Evolutionary conservation across 2,329 filamentous ascomycete genomes (phyloP).

Genomic region (Claviceps purpurea): DNA sequence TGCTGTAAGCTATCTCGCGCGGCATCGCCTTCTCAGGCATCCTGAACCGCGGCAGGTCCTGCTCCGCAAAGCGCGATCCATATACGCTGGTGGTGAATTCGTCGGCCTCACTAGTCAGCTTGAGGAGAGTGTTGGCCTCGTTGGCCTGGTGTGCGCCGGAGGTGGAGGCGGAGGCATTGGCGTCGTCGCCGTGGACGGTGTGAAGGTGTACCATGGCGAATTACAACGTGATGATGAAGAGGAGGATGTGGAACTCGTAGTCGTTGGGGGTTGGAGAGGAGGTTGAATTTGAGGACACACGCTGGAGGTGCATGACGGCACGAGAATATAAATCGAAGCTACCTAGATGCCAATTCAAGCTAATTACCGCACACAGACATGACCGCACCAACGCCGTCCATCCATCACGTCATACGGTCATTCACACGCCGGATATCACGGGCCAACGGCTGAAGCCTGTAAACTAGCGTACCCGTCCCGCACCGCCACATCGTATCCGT

Average conservation of each 20-base stretch:
- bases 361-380: no score
- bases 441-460: no score
- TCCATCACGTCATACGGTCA: no score
- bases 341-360: no score
- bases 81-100: constrained; percentile 71
- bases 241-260: neutral
- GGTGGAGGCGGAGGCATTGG: neutral
- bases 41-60: constrained; percentile 68
- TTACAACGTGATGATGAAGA: neutral
- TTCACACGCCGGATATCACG: no score
- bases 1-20: constrained; percentile 78
- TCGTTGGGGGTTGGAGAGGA: no score
- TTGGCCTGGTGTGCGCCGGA: constrained; percentile 18
- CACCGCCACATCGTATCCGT: no score
- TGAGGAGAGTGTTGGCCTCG: constrained; percentile 24
- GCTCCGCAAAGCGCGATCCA: constrained; percentile 67
- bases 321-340: no score
- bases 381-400: no score
- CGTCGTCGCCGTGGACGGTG: constrained; percentile 20
- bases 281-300: no score
- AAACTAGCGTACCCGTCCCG: no score
- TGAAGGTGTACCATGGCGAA: constrained; percentile 38
- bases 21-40: constrained; percentile 92
- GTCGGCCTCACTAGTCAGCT: constrained; percentile 38
- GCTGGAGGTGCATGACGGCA: no score